These are phyloP conservation scores for Chrysoporthe deuterocubensis DNA, from an alignment of 2,329 filamentous ascomycete genomes.

Conservation along the genomic window DNA sequence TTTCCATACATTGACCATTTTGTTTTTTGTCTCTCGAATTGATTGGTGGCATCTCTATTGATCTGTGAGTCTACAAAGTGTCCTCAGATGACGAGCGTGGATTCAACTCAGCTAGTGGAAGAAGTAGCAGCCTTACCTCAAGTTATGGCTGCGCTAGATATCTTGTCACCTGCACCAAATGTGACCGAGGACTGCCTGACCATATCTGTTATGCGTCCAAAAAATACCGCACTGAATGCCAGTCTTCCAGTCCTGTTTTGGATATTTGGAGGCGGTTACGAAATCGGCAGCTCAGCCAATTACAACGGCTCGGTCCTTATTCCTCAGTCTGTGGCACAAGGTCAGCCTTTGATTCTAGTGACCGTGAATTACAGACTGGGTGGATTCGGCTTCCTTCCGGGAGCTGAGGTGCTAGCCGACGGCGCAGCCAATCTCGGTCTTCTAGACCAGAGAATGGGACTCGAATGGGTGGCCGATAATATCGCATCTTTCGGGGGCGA, in stretches of 20 bases:
- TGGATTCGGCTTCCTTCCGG: conserved; percentile 64
- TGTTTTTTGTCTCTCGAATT: no score
- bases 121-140: conserved; percentile 41
- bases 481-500: conserved; percentile 70
- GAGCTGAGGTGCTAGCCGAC: conserved; percentile 57
- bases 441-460: conserved; percentile 61
- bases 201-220: conserved; percentile 52
- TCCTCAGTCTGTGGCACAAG: conserved; percentile 41
- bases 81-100: conserved; percentile 59
- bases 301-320: conserved; percentile 44
- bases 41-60: no score
- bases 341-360: conserved; percentile 65
- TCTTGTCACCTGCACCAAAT: conserved; percentile 35
- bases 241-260: conserved; percentile 61
- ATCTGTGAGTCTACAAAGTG: conserved; percentile 40
- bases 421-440: conserved; percentile 63
- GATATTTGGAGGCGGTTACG: conserved; percentile 60
- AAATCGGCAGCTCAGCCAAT: conserved; percentile 40
- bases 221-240: conserved; percentile 43
- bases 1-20: neutral
- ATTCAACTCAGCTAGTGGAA: conserved; percentile 39
- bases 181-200: conserved; percentile 57
- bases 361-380: conserved; percentile 67
- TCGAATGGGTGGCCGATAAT: conserved; percentile 68
- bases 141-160: neutral